Percentiles rank a stretch among this genome's conserved stretches.
phyloP scores from a whole-genome alignment of 768 basidiomycete species.

The Podaxis rugospora region DNA sequence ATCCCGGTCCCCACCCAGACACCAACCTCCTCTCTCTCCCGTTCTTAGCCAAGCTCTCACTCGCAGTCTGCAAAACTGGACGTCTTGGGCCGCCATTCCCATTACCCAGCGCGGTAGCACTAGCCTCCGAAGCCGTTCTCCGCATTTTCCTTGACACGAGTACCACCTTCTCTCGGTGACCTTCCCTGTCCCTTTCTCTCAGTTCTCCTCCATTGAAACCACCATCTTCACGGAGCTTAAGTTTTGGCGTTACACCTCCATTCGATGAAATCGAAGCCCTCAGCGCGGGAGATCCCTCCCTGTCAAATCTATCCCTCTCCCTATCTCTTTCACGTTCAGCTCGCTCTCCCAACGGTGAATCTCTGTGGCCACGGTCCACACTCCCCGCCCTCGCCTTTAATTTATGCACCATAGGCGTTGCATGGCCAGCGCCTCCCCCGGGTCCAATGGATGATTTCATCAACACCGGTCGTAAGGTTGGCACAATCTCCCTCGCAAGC shows the following conservation, averaged over 20 bases:
- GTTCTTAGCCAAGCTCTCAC: background rate
- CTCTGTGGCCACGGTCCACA: background rate
- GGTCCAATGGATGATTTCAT: slow-evolving; percentile 18
- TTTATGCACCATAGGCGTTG: slow-evolving; percentile 3
- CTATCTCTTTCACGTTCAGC: background rate
- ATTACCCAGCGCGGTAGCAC: slow-evolving; percentile 14
- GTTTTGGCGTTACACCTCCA: slow-evolving; percentile 1
- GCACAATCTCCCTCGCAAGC: slow-evolving; percentile 81
- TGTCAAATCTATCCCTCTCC: background rate
- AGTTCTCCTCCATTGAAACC: background rate
- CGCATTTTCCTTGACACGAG: slow-evolving; percentile 14
- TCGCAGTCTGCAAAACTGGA: slow-evolving; percentile 1
- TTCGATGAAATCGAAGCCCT: background rate
- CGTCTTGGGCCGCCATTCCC: slow-evolving; percentile 14
- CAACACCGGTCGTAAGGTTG: slow-evolving; percentile 68
- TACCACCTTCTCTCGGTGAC: slow-evolving; percentile 5
- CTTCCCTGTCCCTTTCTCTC: slow-evolving; percentile 4
- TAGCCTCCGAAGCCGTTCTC: slow-evolving; percentile 12
- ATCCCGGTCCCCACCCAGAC: background rate
- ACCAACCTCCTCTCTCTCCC: slow-evolving; percentile 7
- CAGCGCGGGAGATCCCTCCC: slow-evolving; percentile 7
- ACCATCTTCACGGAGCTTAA: slow-evolving; percentile 4
- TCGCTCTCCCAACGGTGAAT: background rate
- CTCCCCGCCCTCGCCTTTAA: slow-evolving; percentile 12
- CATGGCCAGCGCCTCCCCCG: background rate